phyloP scores from a whole-genome alignment of 257 asterid species.

The Nyctanthes arbortristis region DNA sequence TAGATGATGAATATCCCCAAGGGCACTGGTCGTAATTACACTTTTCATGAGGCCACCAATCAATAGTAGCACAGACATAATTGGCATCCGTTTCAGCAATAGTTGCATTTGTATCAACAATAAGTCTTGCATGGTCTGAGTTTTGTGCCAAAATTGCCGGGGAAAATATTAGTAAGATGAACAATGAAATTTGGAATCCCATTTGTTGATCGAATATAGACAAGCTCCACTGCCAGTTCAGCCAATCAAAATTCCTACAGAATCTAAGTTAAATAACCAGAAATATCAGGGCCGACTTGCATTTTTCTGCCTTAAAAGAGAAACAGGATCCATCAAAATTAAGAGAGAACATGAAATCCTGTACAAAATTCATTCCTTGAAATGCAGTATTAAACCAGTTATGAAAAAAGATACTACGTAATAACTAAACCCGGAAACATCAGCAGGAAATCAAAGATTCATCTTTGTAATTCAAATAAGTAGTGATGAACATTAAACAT shows the following conservation, averaged over 20 bases:
- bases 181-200: conserved; percentile 43
- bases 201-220: conserved; percentile 35
- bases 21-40: conserved; percentile 84
- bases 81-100: conserved; percentile 67
- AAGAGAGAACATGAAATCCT: not conserved
- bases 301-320: not conserved
- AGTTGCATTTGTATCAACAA: conserved; percentile 46
- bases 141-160: conserved; percentile 50
- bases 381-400: conserved; percentile 28
- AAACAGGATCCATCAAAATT: not conserved
- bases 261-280: conserved; percentile 1
- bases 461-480: conserved; percentile 11
- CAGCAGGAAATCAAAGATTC: conserved; percentile 14
- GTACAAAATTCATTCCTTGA: conserved; percentile 28
- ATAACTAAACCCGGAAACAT: conserved; percentile 3
- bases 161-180: conserved; percentile 45
- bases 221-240: conserved; percentile 31
- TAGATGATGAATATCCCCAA: conserved; percentile 81
- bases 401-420: conserved; percentile 32
- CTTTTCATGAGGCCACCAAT: conserved; percentile 98
- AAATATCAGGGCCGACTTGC: not conserved
- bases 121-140: conserved; percentile 46
- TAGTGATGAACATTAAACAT: conserved; percentile 1
- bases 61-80: conserved; percentile 88
- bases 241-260: conserved; percentile 27